Evolutionary conservation across 208 protist species (phyloP).

Genomic region (Trichomonas vaginalis): DNA sequence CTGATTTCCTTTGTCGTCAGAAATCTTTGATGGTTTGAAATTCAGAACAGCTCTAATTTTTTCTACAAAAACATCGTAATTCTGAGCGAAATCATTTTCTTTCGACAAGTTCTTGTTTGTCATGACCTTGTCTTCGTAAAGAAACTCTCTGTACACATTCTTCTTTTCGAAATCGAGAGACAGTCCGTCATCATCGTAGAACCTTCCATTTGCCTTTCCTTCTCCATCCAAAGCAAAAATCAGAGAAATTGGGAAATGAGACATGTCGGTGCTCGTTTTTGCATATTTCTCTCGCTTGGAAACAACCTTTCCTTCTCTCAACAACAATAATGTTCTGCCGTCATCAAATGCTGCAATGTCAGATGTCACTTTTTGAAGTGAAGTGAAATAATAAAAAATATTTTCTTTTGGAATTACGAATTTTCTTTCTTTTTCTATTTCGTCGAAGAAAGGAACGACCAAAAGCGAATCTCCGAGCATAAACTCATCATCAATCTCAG

Average conservation of each 20-base stretch:
- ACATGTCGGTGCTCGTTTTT: conserved; percentile 53
- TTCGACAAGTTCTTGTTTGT: background rate
- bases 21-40: background rate
- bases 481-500: conserved; percentile 27
- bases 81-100: background rate
- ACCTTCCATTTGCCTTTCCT: background rate
- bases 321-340: conserved; percentile 44
- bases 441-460: conserved; percentile 59
- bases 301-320: conserved; percentile 69
- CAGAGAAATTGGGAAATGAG: conserved; percentile 46
- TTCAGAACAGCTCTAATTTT: background rate
- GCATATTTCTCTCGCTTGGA: conserved; percentile 64
- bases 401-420: conserved; percentile 44
- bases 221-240: conserved; percentile 32
- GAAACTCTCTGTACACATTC: background rate
- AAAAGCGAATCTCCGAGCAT: conserved; percentile 67
- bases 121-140: background rate
- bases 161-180: conserved; percentile 16
- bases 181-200: conserved; percentile 33
- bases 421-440: conserved; percentile 49
- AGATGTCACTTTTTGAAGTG: conserved; percentile 26
- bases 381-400: conserved; percentile 61
- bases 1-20: background rate
- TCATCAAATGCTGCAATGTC: background rate
- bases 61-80: background rate